phyloP scores from a whole-genome alignment of 345 rosid species.

The Eucalyptus sp. region DNA sequence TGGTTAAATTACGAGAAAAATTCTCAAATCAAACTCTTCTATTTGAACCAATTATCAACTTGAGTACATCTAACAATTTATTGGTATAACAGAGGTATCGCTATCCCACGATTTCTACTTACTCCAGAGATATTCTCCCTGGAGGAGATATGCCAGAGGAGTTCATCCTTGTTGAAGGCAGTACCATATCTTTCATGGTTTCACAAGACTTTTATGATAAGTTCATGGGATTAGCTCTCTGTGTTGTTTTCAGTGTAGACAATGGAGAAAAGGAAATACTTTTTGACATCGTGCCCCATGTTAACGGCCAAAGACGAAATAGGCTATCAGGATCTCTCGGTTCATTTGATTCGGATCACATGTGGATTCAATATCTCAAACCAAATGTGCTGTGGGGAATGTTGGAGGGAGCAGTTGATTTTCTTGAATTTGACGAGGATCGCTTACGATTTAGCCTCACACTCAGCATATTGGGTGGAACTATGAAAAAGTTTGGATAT shows the following conservation, averaged over 20 bases:
- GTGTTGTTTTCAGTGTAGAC: background rate
- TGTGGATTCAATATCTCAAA: background rate
- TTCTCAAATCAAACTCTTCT: no score
- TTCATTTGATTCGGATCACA: background rate
- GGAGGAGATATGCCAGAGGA: background rate
- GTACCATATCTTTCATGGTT: no score
- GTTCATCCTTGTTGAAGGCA: no score
- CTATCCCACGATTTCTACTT: accelerated
- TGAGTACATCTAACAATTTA: no score
- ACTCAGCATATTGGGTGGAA: background rate
- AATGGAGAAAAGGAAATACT: background rate
- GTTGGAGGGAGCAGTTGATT: background rate
- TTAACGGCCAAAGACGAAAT: background rate
- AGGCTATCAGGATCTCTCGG: background rate
- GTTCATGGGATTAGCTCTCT: accelerated
- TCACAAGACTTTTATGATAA: background rate
- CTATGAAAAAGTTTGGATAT: no score
- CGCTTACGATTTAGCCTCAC: background rate
- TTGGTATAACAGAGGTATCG: no score
- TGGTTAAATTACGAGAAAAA: no score
- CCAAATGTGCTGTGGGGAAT: background rate
- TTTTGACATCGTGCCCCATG: background rate
- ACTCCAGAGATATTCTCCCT: accelerated
- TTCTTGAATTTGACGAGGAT: background rate
- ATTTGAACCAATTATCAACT: no score